Evolutionary conservation across 2,329 filamentous ascomycete genomes (phyloP), one percentile per base, ranked within the genome.

Genomic region (Cytospora paraplurivora): DNA sequence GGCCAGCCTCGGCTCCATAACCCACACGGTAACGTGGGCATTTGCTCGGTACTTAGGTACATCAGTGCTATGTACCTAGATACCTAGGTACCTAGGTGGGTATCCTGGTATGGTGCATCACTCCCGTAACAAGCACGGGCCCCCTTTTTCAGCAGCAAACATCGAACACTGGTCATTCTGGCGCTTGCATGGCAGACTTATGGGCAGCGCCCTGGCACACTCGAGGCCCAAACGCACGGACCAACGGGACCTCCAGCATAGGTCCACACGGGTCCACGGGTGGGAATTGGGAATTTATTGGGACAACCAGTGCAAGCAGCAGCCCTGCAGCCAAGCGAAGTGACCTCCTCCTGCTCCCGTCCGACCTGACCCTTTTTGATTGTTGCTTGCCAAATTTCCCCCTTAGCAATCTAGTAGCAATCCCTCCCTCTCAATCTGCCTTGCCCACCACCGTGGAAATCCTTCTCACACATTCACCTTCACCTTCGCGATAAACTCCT

Each of bases 401-500:
- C 61, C 56, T 63, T 56, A 55, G 27, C 35, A 35, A 47, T 47
- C 44, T 47, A 47, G 44, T 47, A 47, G 44, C 7, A 47, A 47
- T 47, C n/a, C 44, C 44, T 47, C 44, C 44, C 52, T 21, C 32
- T 37, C 32, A 55, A 35, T 35, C 52, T 55, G 27, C 35, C 35
- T 33, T 19, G 34, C n/a, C 55, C 37, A 49, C 21, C 44, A n/a
- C 44, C 44, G 44, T 47, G 44, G 44, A 21, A 47, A 47, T 47
- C 44, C 41, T 63, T 49, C 50, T 27, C 27, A 27, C 4, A 65
- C 50, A 55, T 62, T 58, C 47, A 55, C 47, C 54, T 38, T 64
- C 57, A 64, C 56, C 56, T 66, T 64, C 57, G 60, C 62, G 53
- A 63, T 52, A 57, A 57, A 37, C 62, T 63, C 64, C 56, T 63